These are phyloP conservation scores for Fusarium oxysporum DNA, from an alignment of 2,329 filamentous ascomycete genomes.

Conservation along the genomic window DNA sequence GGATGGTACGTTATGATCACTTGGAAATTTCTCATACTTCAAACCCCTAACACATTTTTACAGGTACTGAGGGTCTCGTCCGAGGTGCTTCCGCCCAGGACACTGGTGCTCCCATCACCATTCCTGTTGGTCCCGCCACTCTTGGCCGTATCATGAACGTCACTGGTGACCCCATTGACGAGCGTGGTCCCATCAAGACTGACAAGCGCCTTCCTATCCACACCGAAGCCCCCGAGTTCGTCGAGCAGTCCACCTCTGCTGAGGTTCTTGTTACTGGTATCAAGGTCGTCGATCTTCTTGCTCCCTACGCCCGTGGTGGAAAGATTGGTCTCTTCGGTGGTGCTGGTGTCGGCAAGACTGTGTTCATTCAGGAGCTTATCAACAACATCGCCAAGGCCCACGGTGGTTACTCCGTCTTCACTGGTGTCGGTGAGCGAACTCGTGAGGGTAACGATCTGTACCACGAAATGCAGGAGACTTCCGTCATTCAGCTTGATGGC, in stretches of 20 bases:
- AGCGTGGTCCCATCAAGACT: constrained; percentile 97
- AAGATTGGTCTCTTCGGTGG: constrained; percentile 99
- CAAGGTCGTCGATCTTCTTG: constrained; percentile 99
- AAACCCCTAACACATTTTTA: constrained; percentile 24
- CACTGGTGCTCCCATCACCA: constrained; percentile 94
- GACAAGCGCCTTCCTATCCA: constrained; percentile 91
- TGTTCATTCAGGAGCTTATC: constrained; percentile 99
- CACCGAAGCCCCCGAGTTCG: constrained; percentile 91
- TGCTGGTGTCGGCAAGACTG: constrained; percentile 99
- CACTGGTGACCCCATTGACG: constrained; percentile 99
- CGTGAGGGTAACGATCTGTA: constrained; percentile 99
- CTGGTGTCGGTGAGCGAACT: constrained; percentile 99
- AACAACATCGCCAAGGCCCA: constrained; percentile 99
- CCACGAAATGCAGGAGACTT: constrained; percentile 99
- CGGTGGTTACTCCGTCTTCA: constrained; percentile 99
- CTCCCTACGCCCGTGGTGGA: constrained; percentile 99
- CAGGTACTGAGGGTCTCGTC: constrained; percentile 99
- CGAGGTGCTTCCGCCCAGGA: constrained; percentile 88
- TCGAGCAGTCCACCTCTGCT: constrained; percentile 94
- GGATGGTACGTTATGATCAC: constrained; percentile 79
- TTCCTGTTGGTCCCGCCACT: constrained; percentile 92
- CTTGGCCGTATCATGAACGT: constrained; percentile 99
- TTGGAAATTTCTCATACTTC: constrained; percentile 33
- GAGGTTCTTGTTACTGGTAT: constrained; percentile 99
- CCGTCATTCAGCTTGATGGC: constrained; percentile 98